Evolutionary conservation across 768 basidiomycete genomes (phyloP).

Genomic region (Kondoa malvinella): DNA sequence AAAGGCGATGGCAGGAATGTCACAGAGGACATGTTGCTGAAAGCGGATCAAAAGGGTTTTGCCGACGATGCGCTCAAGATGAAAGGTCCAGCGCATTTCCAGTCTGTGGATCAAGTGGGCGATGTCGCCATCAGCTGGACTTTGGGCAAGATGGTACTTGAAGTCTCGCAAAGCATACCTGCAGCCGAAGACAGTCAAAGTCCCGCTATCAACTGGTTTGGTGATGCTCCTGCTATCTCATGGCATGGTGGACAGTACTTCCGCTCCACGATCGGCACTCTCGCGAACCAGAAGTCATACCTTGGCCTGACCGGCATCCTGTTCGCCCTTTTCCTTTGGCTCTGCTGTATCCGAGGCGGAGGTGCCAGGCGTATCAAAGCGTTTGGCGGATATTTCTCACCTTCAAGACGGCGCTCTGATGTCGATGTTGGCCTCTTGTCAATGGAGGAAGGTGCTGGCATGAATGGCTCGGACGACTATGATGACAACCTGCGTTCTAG

Average conservation of each 20-base stretch:
- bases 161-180: slow-evolving; percentile 42
- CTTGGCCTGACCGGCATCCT: not conserved
- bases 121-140: slow-evolving; percentile 96
- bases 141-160: slow-evolving; percentile 94
- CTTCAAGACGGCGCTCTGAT: slow-evolving; percentile 3
- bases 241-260: not conserved
- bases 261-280: not conserved
- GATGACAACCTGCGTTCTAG: not conserved
- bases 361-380: not conserved
- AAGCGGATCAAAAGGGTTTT: slow-evolving; percentile 68
- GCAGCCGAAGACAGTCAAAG: not conserved
- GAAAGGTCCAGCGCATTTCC: slow-evolving; percentile 44
- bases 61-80: slow-evolving; percentile 27
- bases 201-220: not conserved
- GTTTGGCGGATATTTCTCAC: slow-evolving; percentile 5
- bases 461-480: not conserved
- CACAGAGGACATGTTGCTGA: slow-evolving; percentile 48
- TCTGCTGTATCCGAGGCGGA: not conserved
- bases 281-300: not conserved
- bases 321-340: slow-evolving; percentile 1
- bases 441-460: not conserved
- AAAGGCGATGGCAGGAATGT: slow-evolving; percentile 36
- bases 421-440: not conserved
- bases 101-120: slow-evolving; percentile 76
- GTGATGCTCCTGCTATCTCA: not conserved